A percentile compares a stretch with the other conserved stretches of the same genome.
These are phyloP conservation scores for Magnaporthiopsis rhizophila DNA, from an alignment of 2,329 filamentous ascomycete species.

Conservation along the genomic window DNA sequence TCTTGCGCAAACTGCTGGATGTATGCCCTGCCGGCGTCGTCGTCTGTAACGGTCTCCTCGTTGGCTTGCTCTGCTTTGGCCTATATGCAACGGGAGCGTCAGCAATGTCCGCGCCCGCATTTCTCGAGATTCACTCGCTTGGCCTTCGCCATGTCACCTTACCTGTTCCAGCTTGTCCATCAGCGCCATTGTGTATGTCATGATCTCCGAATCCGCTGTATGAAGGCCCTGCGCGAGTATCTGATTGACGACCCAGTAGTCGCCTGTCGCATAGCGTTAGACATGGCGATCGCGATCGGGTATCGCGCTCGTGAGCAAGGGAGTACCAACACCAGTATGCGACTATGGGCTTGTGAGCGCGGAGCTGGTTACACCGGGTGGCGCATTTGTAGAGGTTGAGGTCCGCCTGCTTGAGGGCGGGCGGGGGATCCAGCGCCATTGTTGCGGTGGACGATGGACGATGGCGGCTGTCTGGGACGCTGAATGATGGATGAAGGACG, in stretches of 20 bases:
- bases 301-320: not conserved
- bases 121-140: not conserved
- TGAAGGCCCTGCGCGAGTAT: constrained; percentile 79
- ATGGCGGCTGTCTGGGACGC: not conserved
- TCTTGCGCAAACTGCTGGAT: constrained; percentile 91
- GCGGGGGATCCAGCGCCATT: constrained; percentile 68
- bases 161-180: constrained; percentile 89
- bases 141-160: too few relatives aligned
- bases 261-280: constrained; percentile 42
- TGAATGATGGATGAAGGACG: not conserved
- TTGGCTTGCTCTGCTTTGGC: constrained; percentile 3
- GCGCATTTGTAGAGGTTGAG: constrained; percentile 67
- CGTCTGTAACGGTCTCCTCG: constrained; percentile 55
- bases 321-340: constrained; percentile 81
- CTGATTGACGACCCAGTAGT: constrained; percentile 89
- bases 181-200: constrained; percentile 69
- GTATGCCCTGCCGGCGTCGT: constrained; percentile 79
- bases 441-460: constrained; percentile 11
- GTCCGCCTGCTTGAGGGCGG: constrained; percentile 69
- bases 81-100: not conserved
- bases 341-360: constrained; percentile 76
- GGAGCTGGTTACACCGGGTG: constrained; percentile 74
- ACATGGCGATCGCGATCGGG: not conserved
- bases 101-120: not conserved
- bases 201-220: constrained; percentile 66